Base-by-base conservation (phyloP, 1,284 basidiomycete genomes). In the Heterobasidion irregulare region DNA sequence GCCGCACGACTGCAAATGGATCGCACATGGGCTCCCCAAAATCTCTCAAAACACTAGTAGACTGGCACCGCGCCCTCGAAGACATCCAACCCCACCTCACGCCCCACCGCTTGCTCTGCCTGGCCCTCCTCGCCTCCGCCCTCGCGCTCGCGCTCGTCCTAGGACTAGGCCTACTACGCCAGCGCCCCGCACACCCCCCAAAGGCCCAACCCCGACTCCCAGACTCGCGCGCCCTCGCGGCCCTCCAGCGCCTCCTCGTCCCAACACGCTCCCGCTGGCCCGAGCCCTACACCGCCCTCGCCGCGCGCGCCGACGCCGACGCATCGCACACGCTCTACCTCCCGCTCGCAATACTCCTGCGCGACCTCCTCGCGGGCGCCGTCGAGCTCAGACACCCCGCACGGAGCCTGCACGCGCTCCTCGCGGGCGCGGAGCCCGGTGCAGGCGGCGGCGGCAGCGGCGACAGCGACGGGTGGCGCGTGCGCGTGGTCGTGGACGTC, bases 201-300 rank as follows among this genome's bases (percentile, higher is more conserved):
- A 5, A 5, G 0, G 5, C 26, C 6, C 26, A 26, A 6, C 10
- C 5, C n/a, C 19, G 6, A 19, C 18, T 48, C n/a, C 7, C 26
- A 3, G 26, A 33, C 15, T 35, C 15, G 16, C 18, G 13, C n/a
- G 36, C 36, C 44, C 44, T 53, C 7, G 41, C n/a, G 6, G 54
- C 49, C 35, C 50, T 56, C 9, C 49, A 51, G 32, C 13, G 6
- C 10, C 16, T 56, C 50, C 13, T 56, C 33, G 32, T 56, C 16
- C 54, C 54, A 8, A 47, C 54, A 10, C n/a, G 16, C 8, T 56
- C 54, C 2, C 54, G 36, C 33, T 56, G 54, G 54, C 54, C 54
- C 16, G 36, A 15, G 12, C n/a, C 33, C 8, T 56, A 47, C 35
- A 13, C 38, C 16, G 1, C 33, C 13, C 26, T 56, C 44, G 50